Conservation (phyloP, 805 yeast species). For the Zygotorulaspora danielsina region DNA sequence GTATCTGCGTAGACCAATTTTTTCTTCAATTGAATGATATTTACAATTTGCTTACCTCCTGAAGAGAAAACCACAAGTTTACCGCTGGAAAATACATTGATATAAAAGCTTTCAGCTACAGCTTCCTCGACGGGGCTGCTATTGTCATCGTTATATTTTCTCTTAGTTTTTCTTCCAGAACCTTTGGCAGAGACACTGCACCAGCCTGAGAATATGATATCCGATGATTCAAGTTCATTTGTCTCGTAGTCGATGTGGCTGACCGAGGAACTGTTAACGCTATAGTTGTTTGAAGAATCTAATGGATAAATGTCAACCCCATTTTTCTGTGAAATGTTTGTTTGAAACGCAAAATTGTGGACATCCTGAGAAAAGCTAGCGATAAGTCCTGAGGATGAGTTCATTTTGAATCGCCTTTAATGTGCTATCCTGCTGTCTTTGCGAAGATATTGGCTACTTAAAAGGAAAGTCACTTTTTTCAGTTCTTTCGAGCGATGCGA, state of each 20-base stretch:
- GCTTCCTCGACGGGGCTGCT: constrained; percentile 8
- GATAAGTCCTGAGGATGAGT: constrained; percentile 17
- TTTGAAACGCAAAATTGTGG: constrained; percentile 34
- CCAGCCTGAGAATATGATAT: constrained; percentile 29
- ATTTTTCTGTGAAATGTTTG: constrained; percentile 33
- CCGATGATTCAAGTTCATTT: constrained; percentile 28
- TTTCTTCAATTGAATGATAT: constrained; percentile 35
- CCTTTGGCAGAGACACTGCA: constrained; percentile 15
- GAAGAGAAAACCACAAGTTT: constrained; percentile 33
- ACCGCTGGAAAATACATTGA: constrained; percentile 31
- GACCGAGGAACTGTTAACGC: constrained; percentile 31
- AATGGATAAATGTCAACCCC: constrained; percentile 35
- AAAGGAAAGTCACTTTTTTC: neutral
- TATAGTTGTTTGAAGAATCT: constrained; percentile 24
- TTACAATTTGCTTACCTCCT: constrained; percentile 35
- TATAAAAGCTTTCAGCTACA: constrained; percentile 26
- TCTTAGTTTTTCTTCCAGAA: constrained; percentile 18
- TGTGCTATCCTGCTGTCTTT: too few species aligned
- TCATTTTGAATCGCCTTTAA: constrained; percentile 13
- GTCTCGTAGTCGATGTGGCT: constrained; percentile 32
- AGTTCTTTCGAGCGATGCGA: constrained; percentile 17
- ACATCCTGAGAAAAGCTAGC: constrained; percentile 31
- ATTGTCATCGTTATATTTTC: constrained; percentile 21
- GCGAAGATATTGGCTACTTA: neutral
- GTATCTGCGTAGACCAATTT: constrained; percentile 38